Evolutionary conservation across 768 basidiomycete species (phyloP), one percentile per base, ranked within the genome.

Genomic region (Cystobasidium onofrii): DNA sequence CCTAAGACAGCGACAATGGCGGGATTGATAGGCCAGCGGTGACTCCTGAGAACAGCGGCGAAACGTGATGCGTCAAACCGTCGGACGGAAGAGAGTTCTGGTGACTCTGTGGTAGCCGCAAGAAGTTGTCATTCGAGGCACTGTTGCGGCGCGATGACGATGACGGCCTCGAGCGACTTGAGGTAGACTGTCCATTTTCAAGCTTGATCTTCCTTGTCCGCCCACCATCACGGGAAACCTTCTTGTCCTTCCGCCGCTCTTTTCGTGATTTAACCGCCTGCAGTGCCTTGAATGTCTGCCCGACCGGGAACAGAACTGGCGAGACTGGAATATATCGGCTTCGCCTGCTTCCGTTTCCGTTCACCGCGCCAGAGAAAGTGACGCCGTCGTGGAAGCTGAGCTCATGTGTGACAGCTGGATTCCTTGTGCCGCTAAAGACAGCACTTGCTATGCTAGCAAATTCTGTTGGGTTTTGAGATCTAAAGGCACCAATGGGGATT

Each of bases 401-500:
- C 9, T 33, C 18, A 39, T 71, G 17, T 3, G 69, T 52, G 9
- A 36, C 44, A 17, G 29, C 44, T 1, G 69, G 69, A 44, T 71
- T 54, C 15, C 69, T 23, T 29, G 69, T 36, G 12, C 69, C 69
- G 34, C 55, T 55, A 36, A 71, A 71, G 31, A 71, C 34, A 23
- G 69, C 69, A 34, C 10, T 57, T 20, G 69, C 69, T 10, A 71
- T 23, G 25, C 10, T 39, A 20, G 69, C 33, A 31, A 54, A 71
- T 7, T 23, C 43, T 23, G 25, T 52, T 20, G 69, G 69, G 34
- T 71, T 55, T 36, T 57, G 36, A 17, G 44, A 57, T 27, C 78
- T 55, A 76, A 76, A 78, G 2, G 78, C 78, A 43, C 78, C 78
- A 41, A 78, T 78, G 7, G 78, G 78, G 61, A 78, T 74, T 17